Conservation (phyloP, 2,329 filamentous ascomycete genomes). For the Biscogniauxia mediterranea region DNA sequence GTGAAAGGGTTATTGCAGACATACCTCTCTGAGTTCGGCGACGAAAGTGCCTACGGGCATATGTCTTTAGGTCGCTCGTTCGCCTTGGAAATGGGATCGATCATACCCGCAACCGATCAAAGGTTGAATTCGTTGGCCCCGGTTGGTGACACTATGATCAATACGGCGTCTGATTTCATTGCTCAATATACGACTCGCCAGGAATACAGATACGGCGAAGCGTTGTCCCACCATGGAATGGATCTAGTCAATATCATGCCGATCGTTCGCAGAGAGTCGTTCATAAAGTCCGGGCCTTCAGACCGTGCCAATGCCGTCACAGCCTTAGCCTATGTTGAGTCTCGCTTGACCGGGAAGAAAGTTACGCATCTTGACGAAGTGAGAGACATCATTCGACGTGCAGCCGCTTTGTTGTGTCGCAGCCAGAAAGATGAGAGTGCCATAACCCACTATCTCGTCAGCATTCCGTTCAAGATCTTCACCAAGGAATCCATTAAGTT, state of each 20-base stretch:
- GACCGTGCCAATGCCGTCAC: constrained; percentile 60
- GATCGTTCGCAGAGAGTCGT: constrained; percentile 50
- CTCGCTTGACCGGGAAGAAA: constrained; percentile 66
- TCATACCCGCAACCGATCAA: constrained; percentile 83
- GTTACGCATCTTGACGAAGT: constrained; percentile 71
- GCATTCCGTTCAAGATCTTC: constrained; percentile 89
- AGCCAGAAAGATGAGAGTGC: constrained; percentile 72
- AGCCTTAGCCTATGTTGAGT: constrained; percentile 71
- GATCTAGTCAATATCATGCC: constrained; percentile 64
- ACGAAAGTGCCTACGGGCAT: constrained; percentile 87
- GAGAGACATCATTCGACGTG: constrained; percentile 77
- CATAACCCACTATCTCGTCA: constrained; percentile 83
- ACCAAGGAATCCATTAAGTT: constrained; percentile 94
- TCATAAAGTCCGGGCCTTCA: constrained; percentile 49
- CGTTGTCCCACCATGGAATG: constrained; percentile 64
- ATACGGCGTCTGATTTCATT: constrained; percentile 92
- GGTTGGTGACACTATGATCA: constrained; percentile 71
- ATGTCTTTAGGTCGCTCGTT: constrained; percentile 92
- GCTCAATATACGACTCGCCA: constrained; percentile 96
- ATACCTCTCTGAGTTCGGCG: constrained; percentile 91
- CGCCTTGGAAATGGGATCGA: constrained; percentile 85
- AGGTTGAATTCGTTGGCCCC: constrained; percentile 78
- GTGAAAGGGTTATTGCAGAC: constrained; percentile 95
- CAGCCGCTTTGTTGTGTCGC: constrained; percentile 82
- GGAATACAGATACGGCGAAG: constrained; percentile 87